phyloP scores from a whole-genome alignment of 495 filamentous ascomycete genomes.

The Hyaloscypha variabilis region DNA sequence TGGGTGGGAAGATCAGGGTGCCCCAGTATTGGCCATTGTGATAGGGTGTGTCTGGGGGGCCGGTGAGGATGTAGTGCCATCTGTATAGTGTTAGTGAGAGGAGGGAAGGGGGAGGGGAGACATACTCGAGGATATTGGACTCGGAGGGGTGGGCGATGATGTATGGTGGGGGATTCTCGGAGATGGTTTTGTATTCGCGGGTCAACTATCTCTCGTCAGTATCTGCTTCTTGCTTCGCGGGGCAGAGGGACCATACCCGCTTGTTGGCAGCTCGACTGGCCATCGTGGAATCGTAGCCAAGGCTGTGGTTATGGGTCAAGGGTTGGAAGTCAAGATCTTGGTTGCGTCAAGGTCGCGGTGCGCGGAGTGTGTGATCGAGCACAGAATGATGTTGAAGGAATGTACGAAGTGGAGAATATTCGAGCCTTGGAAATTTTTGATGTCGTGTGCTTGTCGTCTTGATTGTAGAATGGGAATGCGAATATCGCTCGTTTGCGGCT shows the following conservation, averaged over 20 bases:
- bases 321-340: conserved; percentile 7
- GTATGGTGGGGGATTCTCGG: conserved; percentile 89
- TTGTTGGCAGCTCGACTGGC: conserved; percentile 83
- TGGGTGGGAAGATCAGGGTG: conserved; percentile 89
- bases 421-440: not conserved
- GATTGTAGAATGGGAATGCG: not conserved
- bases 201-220: conserved; percentile 62
- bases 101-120: conserved; percentile 19
- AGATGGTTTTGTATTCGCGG: conserved; percentile 91
- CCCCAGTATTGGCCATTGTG: conserved; percentile 98
- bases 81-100: conserved; percentile 41
- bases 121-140: conserved; percentile 88
- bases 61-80: conserved; percentile 98
- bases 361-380: not conserved
- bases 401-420: not conserved
- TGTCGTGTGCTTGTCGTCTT: conserved; percentile 4
- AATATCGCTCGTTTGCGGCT: not conserved
- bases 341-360: not conserved
- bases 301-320: not conserved
- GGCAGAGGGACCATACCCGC: conserved; percentile 59
- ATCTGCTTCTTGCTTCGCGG: conserved; percentile 8
- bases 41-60: conserved; percentile 93
- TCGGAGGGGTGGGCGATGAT: conserved; percentile 95
- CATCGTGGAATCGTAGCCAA: conserved; percentile 50
- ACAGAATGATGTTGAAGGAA: not conserved